Conservation (phyloP, 192 early-diverging fungal genomes). For the Coemansia sp. region DNA sequence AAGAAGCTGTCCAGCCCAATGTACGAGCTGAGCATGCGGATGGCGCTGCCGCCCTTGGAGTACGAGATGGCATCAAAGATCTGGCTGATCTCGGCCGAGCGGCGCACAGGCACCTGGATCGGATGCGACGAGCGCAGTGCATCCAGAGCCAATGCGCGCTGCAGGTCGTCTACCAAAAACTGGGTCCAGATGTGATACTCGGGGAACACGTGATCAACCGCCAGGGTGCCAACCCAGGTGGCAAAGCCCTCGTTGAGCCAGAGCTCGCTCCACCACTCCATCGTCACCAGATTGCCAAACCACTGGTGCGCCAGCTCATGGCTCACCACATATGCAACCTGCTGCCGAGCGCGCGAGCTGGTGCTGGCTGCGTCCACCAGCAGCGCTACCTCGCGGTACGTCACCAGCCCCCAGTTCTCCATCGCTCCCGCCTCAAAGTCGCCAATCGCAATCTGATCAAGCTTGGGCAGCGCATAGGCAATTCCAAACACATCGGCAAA, state of each 20-base stretch:
- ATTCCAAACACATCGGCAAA: constrained; percentile 67
- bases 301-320: constrained; percentile 85
- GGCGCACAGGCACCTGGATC: constrained; percentile 71
- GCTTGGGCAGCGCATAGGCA: constrained; percentile 74
- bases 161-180: constrained; percentile 64
- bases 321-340: constrained; percentile 67
- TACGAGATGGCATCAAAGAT: constrained; percentile 87
- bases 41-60: constrained; percentile 78
- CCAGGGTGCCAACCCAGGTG: constrained; percentile 73
- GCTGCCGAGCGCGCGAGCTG: constrained; percentile 54
- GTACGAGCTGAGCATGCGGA: constrained; percentile 73
- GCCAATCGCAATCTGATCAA: constrained; percentile 73
- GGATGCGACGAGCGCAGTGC: constrained; percentile 77
- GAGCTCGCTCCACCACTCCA: constrained; percentile 67
- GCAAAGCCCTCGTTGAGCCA: constrained; percentile 92
- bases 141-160: constrained; percentile 70
- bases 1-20: constrained; percentile 55
- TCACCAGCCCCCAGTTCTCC: constrained; percentile 88
- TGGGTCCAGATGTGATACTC: constrained; percentile 74
- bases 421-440: constrained; percentile 78
- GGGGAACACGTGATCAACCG: constrained; percentile 70
- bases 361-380: constrained; percentile 66
- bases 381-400: constrained; percentile 64
- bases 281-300: constrained; percentile 86
- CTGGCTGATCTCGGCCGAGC: constrained; percentile 70